Base-by-base conservation (phyloP, 75 land plant species). In the Sequoia sempervirens region DNA sequence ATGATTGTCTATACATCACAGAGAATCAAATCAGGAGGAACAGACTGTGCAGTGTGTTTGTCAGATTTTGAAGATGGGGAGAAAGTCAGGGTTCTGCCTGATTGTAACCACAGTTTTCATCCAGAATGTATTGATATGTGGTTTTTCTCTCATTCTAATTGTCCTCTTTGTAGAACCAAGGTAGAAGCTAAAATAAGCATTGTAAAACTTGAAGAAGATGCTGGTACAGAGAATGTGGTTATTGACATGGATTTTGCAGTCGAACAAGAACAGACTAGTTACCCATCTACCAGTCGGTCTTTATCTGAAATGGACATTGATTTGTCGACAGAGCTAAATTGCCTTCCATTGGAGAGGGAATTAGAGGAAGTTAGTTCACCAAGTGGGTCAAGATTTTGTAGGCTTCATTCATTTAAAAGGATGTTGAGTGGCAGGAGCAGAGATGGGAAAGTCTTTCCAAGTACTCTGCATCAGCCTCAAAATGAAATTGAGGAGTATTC, bases 1-100 rank as follows among this genome's bases (percentile, higher is more conserved):
- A 41, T 41, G 28, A 43, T 43, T 40, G 79, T 20, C 11, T 76
- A 76, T 40, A 6, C 20, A 38, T 7, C 79, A 41, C 23, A 76
- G n/a, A 76, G 28, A n/a, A 8, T 23, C 0, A 41, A 23, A 83
- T 28, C 20, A 28, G 32, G 3, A 40, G 41, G 80, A 53, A 18
- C 36, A 18, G 92, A 92, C 37, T 90, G 93, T 80, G 86, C 88
- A 8, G 92, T 92, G 53, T 92, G 94, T 69, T 61, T 91, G 80
- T 83, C 87, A 2, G 89, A 81, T 20, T 92, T 91, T 75, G 85
- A 83, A 76, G 84, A 87, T 2, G 90, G 86, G 2, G 92, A 92
- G 40, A 84, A 89, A n/a, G 41, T 87, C 15, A 75, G 89, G 75
- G 15, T 83, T 58, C 86, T 92, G 81, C 88, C 94, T 1, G 28